A percentile compares a stretch with the other conserved stretches of the same genome.
These are phyloP conservation scores for Cordyceps fumosorosea DNA, from an alignment of 2,329 filamentous ascomycete genomes.

Conservation along the genomic window DNA sequence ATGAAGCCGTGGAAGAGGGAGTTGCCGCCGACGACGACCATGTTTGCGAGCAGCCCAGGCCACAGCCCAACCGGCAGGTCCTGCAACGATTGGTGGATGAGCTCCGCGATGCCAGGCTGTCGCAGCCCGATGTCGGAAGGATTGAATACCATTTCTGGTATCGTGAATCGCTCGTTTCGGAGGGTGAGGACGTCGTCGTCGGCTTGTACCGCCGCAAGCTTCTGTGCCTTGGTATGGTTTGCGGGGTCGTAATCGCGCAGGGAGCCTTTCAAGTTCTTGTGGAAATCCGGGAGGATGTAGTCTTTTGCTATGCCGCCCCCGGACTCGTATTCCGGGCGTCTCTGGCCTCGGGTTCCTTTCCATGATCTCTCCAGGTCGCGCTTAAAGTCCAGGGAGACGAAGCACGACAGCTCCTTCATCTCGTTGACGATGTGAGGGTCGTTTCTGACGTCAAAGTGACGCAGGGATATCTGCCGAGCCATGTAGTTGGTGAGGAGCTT, in stretches of 20 bases:
- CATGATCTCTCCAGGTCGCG: constrained; percentile 74
- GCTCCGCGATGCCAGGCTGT: constrained; percentile 73
- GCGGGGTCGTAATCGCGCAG: constrained; percentile 71
- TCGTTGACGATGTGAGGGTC: constrained; percentile 92
- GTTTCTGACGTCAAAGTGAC: constrained; percentile 93
- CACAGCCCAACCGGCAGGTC: constrained; percentile 74
- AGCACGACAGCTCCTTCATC: constrained; percentile 88
- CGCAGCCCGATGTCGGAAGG: constrained; percentile 79
- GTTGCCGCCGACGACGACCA: constrained; percentile 85
- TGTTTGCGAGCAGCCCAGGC: constrained; percentile 77
- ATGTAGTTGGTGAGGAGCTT: constrained; percentile 92
- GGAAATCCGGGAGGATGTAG: constrained; percentile 83
- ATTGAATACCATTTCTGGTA: constrained; percentile 85
- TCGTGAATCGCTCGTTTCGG: constrained; percentile 83
- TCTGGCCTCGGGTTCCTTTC: constrained; percentile 64
- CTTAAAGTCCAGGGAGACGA: constrained; percentile 70
- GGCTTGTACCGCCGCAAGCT: constrained; percentile 35
- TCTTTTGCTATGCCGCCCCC: constrained; percentile 69
- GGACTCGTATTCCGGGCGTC: constrained; percentile 40
- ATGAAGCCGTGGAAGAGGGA: constrained; percentile 74
- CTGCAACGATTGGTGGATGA: constrained; percentile 73
- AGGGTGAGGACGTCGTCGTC: constrained; percentile 77
- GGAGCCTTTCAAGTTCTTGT: constrained; percentile 55
- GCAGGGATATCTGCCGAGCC: constrained; percentile 79
- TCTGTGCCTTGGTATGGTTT: constrained; percentile 46